Evolutionary conservation across 805 yeast species (phyloP).

Genomic region (Scheffersomyces coipomensis): DNA sequence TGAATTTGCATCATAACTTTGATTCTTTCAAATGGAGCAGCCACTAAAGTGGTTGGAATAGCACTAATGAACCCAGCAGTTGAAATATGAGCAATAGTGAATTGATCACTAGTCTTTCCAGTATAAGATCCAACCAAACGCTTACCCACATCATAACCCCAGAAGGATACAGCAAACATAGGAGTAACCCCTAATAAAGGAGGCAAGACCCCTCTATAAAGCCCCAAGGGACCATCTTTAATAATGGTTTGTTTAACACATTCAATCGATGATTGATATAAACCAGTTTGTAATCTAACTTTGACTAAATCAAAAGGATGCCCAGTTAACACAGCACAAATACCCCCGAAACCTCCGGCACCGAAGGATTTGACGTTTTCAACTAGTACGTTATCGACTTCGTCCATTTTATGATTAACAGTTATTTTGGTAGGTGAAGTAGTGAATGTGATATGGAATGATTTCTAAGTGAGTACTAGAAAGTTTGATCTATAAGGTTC

Average conservation of each 20-base stretch:
- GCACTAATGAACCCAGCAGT: constrained; percentile 95
- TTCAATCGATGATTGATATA: constrained; percentile 57
- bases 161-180: constrained; percentile 95
- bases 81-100: constrained; percentile 70
- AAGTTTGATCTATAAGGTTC: too few species aligned
- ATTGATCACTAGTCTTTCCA: constrained; percentile 36
- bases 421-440: too few species aligned
- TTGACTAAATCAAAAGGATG: constrained; percentile 95
- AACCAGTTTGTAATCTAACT: constrained; percentile 86
- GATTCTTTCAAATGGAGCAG: constrained; percentile 97
- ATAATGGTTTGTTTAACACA: constrained; percentile 71
- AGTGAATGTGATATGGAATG: too few species aligned
- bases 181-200: constrained; percentile 97
- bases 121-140: constrained; percentile 54
- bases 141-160: constrained; percentile 97
- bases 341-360: constrained; percentile 96
- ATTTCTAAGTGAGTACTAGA: too few species aligned
- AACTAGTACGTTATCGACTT: constrained; percentile 46
- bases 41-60: constrained; percentile 89
- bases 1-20: constrained; percentile 90
- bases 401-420: constrained; percentile 33
- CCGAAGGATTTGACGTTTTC: constrained; percentile 86
- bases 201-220: constrained; percentile 91
- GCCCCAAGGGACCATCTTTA: constrained; percentile 75
- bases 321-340: constrained; percentile 92